These are phyloP conservation scores for Umbelopsis ramanniana DNA, from an alignment of 192 early-diverging fungal species.

Conservation along the genomic window DNA sequence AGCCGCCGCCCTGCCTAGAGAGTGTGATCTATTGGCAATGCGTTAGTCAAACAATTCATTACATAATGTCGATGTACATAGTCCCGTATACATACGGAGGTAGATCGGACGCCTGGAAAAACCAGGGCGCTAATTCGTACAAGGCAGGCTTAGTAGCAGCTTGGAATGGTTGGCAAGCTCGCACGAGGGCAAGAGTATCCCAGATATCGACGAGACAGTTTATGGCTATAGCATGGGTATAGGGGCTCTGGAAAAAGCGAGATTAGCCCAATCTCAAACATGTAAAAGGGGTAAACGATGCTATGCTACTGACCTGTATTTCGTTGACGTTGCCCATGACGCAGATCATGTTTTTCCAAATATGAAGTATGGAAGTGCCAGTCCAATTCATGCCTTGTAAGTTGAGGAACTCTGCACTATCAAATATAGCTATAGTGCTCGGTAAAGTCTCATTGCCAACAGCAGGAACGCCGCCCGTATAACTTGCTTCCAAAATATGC, in stretches of 20 bases:
- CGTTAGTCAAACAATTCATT: not conserved
- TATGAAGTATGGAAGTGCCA: conserved; percentile 41
- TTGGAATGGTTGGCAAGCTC: conserved; percentile 58
- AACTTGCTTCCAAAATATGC: conserved; percentile 20
- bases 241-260: conserved; percentile 47
- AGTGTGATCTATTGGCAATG: conserved; percentile 57
- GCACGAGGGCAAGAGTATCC: conserved; percentile 62
- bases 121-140: conserved; percentile 78
- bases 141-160: conserved; percentile 64
- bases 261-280: not conserved
- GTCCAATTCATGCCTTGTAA: conserved; percentile 50
- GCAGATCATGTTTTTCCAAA: conserved; percentile 85
- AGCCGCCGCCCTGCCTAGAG: conserved; percentile 66
- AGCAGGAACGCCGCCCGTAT: conserved; percentile 22
- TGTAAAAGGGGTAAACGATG: not conserved
- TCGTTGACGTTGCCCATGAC: conserved; percentile 74
- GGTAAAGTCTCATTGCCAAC: conserved; percentile 52
- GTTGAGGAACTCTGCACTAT: conserved; percentile 61
- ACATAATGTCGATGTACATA: not conserved
- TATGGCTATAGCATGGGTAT: conserved; percentile 68
- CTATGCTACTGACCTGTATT: conserved; percentile 53
- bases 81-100: conserved; percentile 47
- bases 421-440: conserved; percentile 48
- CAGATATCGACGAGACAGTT: conserved; percentile 67
- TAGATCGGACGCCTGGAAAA: conserved; percentile 74